Evolutionary conservation across 306 rosid species (phyloP).

Genomic region (Malus orientalis): DNA sequence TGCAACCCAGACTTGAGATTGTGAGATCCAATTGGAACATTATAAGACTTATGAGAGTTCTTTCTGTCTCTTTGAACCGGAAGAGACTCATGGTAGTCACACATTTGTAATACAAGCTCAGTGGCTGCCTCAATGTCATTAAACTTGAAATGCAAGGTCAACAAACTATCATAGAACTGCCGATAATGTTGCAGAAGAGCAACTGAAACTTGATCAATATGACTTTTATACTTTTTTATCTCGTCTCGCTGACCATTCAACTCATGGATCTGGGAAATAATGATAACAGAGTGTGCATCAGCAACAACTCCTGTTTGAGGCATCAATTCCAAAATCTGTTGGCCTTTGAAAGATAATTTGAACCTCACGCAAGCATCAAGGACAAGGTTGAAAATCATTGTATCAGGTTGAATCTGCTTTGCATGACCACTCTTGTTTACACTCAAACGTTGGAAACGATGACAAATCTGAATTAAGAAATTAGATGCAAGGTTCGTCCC

Average conservation of each 20-base stretch:
- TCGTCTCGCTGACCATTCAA: constrained; percentile 76
- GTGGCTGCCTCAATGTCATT: constrained; percentile 58
- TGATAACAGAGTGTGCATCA: constrained; percentile 59
- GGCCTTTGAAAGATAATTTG: constrained; percentile 53
- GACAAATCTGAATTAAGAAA: constrained; percentile 55
- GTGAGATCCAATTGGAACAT: constrained; percentile 64
- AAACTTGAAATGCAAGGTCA: constrained; percentile 78
- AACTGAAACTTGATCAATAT: background rate
- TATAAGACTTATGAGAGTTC: constrained; percentile 27
- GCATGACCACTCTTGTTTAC: constrained; percentile 28
- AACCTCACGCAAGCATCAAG: constrained; percentile 81
- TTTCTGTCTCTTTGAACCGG: constrained; percentile 21
- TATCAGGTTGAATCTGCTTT: constrained; percentile 36
- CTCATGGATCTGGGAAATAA: constrained; percentile 60
- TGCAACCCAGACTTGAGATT: constrained; percentile 47
- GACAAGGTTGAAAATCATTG: constrained; percentile 63
- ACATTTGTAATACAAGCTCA: constrained; percentile 57
- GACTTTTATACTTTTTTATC: constrained; percentile 45
- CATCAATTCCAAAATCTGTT: constrained; percentile 53
- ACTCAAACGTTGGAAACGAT: constrained; percentile 26
- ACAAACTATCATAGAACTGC: constrained; percentile 68
- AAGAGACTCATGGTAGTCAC: constrained; percentile 27
- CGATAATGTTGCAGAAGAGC: constrained; percentile 16
- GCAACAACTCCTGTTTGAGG: constrained; percentile 42
- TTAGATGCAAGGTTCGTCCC: constrained; percentile 62